A percentile compares a stretch with the other conserved stretches of the same genome.
phyloP scores from a whole-genome alignment of 495 filamentous ascomycete species.

The Recurvomyces mirabilis region DNA sequence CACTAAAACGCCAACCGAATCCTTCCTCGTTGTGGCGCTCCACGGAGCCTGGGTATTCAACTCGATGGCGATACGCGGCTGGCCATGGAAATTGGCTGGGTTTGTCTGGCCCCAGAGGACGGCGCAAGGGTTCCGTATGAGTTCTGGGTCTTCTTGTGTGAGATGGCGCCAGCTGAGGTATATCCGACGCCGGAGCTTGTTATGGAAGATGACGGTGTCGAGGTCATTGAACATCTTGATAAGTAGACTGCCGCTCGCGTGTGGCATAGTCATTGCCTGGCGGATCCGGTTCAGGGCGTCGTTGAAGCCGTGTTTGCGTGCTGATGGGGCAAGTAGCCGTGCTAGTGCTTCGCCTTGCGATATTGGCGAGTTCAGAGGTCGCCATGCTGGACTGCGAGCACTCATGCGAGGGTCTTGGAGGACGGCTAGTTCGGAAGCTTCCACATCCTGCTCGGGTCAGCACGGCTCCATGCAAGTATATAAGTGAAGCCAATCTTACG shows the following conservation, averaged over 20 bases:
- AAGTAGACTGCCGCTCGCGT: neutral
- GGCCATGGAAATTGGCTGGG: no score
- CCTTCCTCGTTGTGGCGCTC: neutral
- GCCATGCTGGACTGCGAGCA: neutral
- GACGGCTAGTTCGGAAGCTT: neutral
- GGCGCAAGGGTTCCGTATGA: no score
- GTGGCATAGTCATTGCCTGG: neutral
- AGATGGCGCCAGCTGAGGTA: neutral
- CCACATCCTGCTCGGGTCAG: neutral
- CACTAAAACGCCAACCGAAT: neutral
- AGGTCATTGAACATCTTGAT: constrained; percentile 7
- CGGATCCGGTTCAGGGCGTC: neutral
- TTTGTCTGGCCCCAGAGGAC: no score
- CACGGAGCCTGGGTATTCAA: neutral
- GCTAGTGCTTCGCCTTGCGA: neutral
- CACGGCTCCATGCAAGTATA: neutral
- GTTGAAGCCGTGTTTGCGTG: no score
- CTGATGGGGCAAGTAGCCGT: neutral
- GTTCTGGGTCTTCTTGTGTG: neutral
- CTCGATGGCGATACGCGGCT: neutral
- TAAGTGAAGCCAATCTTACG: neutral
- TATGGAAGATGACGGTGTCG: constrained; percentile 1
- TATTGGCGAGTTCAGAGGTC: neutral
- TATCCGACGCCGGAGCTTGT: neutral
- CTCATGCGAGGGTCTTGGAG: neutral